These are phyloP conservation scores for Oenanthe sinensis DNA, from an alignment of 129 eudicot genomes.

Conservation along the genomic window DNA sequence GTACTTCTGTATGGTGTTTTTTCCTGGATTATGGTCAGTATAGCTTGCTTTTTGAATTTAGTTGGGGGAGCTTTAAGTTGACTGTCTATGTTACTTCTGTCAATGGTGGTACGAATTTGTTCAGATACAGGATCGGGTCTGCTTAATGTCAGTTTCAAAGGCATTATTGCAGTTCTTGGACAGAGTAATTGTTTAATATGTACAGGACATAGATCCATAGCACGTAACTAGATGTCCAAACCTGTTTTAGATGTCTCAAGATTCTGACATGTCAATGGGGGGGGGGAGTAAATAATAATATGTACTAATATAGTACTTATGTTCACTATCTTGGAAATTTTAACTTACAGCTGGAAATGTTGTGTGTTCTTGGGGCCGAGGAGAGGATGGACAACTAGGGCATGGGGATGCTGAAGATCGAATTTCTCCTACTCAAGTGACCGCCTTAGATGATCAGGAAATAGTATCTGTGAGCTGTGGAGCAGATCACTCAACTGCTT, in stretches of 20 bases:
- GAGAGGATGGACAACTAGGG: conserved; percentile 98
- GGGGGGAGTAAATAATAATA: not conserved
- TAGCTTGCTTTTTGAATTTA: not conserved
- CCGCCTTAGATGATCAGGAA: conserved; percentile 71
- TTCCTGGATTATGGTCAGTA: not conserved
- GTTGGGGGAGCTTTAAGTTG: too few relatives aligned
- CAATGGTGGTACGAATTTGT: too few relatives aligned
- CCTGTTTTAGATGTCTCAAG: not conserved
- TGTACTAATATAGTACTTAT: not conserved
- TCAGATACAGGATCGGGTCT: too few relatives aligned
- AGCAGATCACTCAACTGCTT: conserved; percentile 91
- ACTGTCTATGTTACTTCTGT: not conserved
- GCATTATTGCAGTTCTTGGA: not conserved
- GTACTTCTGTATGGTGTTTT: not conserved
- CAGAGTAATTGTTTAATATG: not conserved
- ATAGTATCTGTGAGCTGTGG: conserved; percentile 82
- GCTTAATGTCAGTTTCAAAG: not conserved
- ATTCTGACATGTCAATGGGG: not conserved
- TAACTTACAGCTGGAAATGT: conserved; percentile 63
- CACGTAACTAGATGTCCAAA: not conserved
- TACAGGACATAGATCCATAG: not conserved
- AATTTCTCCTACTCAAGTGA: conserved; percentile 67
- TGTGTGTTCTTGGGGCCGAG: conserved; percentile 99
- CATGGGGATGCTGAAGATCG: conserved; percentile 98
- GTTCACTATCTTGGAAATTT: not conserved